Evolutionary conservation across 106 monocot species (phyloP), one percentile per base, ranked within the genome.

Genomic region (Alisma plantagoaquatica): DNA sequence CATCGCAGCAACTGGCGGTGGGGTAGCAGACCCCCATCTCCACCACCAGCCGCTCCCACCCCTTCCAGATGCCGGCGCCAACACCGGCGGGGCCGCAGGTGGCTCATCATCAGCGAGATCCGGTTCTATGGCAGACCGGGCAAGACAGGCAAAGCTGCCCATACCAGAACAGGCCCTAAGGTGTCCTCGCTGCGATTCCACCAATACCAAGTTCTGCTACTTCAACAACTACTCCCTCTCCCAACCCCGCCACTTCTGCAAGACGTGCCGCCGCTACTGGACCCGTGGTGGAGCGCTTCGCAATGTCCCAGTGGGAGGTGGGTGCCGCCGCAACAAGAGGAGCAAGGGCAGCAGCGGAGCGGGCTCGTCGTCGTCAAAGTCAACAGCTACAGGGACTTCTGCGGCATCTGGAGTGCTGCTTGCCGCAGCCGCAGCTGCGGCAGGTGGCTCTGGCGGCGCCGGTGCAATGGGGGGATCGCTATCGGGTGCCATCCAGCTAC

Each of bases 261-360:
- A 82, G 76, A 65, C 81, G 45, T 82, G 82, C 59, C 82, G 82
- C 46, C 73, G 82, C 44, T 82, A 82, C 60, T 82, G 82, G 82
- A 82, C 82, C 0, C 73, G 73, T 14, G 77, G 82, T 2, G 82
- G 77, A 1, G 73, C 77, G 10, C 66, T 82, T 23, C 81, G 76
- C 18, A 76, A 60, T 73, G 81, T 82, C 49, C 83, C 77, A 0
- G 83, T 83, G 0, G 83, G 83, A 18, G 83, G 83, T 3, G 78
- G 83, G 0, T 83, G 83, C 68, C 66, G 83, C 53, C 70, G 78
- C 6, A 83, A 78, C 74, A 83, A 67, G 69, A 32, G 33, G 6
- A 54, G 53, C 50, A 69, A 65, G 23, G 16, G 46, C 25, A 19
- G 52, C 9, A 19, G 47, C 42, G 12, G 45, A 56, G 56, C 71